phyloP scores from a whole-genome alignment of 805 yeast genomes.

The Starmerella cellae region DNA sequence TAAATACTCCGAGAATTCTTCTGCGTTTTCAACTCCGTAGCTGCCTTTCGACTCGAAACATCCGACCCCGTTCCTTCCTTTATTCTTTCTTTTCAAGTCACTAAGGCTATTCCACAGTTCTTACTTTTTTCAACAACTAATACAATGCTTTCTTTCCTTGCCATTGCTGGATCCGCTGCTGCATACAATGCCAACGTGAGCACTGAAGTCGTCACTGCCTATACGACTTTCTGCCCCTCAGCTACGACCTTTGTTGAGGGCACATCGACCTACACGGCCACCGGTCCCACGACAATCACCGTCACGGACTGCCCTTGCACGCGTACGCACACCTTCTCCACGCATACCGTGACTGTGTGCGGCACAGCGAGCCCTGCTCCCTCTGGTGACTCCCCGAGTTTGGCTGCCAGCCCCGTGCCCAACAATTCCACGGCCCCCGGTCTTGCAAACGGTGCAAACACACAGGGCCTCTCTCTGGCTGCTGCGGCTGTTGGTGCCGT shows the following conservation, averaged over 20 bases:
- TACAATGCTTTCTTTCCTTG: conserved; percentile 18
- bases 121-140: not conserved
- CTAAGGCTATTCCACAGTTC: no score
- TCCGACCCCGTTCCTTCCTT: conserved; percentile 1
- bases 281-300: conserved; percentile 69
- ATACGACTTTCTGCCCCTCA: conserved; percentile 43
- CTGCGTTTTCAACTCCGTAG: no score
- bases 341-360: conserved; percentile 20
- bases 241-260: conserved; percentile 55
- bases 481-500: conserved; percentile 23
- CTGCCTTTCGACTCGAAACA: no score
- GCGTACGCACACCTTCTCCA: conserved; percentile 22
- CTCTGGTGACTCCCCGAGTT: conserved; percentile 1
- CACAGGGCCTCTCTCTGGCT: conserved; percentile 16
- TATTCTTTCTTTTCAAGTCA: no score
- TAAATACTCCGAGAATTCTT: not conserved
- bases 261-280: conserved; percentile 58
- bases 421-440: conserved; percentile 26
- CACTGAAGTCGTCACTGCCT: conserved; percentile 20
- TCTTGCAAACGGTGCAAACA: conserved; percentile 30
- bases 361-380: conserved; percentile 4
- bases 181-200: conserved; percentile 5
- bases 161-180: conserved; percentile 3
- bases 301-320: conserved; percentile 84
- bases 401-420: conserved; percentile 1